phyloP scores from a whole-genome alignment of 2,329 filamentous ascomycete species.

The Tolypocladium tropicale region DNA sequence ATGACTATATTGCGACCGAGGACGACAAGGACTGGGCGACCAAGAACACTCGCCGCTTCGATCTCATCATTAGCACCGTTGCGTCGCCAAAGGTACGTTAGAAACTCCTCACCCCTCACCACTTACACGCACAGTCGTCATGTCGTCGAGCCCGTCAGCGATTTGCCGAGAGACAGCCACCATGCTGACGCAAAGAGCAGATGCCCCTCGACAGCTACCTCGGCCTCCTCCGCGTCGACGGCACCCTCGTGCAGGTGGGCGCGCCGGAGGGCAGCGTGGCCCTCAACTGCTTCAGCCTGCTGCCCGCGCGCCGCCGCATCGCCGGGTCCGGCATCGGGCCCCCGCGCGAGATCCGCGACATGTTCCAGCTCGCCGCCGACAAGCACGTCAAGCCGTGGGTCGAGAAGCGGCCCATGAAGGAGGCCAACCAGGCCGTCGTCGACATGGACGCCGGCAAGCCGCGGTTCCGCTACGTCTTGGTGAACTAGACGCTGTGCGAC shows the following conservation, averaged over 20 bases:
- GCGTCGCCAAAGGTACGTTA: conserved; percentile 21
- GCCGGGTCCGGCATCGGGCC: conserved; percentile 35
- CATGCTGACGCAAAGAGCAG: neutral
- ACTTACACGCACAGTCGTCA: neutral
- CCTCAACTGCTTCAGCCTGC: conserved; percentile 32
- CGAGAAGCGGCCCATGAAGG: conserved; percentile 41
- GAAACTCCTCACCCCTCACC: neutral
- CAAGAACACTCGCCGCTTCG: conserved; percentile 39
- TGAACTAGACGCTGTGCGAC: conserved; percentile 17
- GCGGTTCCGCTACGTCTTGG: conserved; percentile 35
- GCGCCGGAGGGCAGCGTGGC: conserved; percentile 11
- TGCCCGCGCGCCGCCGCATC: conserved; percentile 41
- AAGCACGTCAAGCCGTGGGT: conserved; percentile 47
- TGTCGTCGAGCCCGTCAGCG: neutral
- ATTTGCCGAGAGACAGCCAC: no score
- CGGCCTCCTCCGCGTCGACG: conserved; percentile 44
- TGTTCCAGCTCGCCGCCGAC: conserved; percentile 46
- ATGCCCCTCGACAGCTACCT: conserved; percentile 57
- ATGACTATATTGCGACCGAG: conserved; percentile 31
- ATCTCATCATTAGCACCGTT: conserved; percentile 50
- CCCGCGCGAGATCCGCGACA: conserved; percentile 47
- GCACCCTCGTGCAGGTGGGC: conserved; percentile 56
- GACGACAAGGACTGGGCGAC: conserved; percentile 44
- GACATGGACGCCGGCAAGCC: conserved; percentile 46
- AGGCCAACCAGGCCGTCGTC: conserved; percentile 43